Base-by-base conservation (phyloP, 192 early-diverging fungal genomes). In the Phlyctochytrium arcticum region DNA sequence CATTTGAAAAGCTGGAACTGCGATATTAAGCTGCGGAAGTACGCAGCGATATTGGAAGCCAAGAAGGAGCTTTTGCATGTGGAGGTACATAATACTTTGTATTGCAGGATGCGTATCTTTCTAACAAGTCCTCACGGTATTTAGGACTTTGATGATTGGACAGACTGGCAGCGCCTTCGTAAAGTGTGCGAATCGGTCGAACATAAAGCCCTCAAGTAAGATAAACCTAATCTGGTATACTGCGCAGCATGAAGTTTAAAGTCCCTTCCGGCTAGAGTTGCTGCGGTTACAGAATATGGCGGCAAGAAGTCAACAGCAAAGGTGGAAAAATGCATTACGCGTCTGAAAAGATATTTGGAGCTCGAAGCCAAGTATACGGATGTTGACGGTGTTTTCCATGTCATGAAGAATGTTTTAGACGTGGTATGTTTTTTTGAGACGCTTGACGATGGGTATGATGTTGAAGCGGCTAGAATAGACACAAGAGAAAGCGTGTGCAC, bases 21-120 rank as follows among this genome's bases (percentile, higher is more conserved):
- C 63, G 85, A 82, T 34, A 80, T 88, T 58, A 78, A 81, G 57
- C 73, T 88, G 8, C 80, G 85, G 33, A 86, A 87, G 55, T 69
- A 64, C 46, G 83, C 85, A 54, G 71, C 74, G 31, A 73, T 71
- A 39, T 72, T 91, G 31, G 50, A 65, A 24, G 64, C 39, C 8
- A 31, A 57, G 30, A 81, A 77, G 63, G 76, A 80, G 32, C 48
- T 84, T 36, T 75, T 85, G 9, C 75, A 77, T 17, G 81, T 84
- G 19, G 68, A 79, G 27, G 65, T 76, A 72, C 62, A 75, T n/a
- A n/a, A n/a, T n/a, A n/a, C n/a, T n/a, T n/a, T n/a, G n/a, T n/a
- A n/a, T n/a, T n/a, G n/a, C n/a, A n/a, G n/a, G n/a, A n/a, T n/a
- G n/a, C n/a, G n/a, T n/a, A n/a, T n/a, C n/a, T n/a, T n/a, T n/a